Evolutionary conservation across 495 filamentous ascomycete species (phyloP), one percentile per base, ranked within the genome.

Genomic region (Collariella sp.): DNA sequence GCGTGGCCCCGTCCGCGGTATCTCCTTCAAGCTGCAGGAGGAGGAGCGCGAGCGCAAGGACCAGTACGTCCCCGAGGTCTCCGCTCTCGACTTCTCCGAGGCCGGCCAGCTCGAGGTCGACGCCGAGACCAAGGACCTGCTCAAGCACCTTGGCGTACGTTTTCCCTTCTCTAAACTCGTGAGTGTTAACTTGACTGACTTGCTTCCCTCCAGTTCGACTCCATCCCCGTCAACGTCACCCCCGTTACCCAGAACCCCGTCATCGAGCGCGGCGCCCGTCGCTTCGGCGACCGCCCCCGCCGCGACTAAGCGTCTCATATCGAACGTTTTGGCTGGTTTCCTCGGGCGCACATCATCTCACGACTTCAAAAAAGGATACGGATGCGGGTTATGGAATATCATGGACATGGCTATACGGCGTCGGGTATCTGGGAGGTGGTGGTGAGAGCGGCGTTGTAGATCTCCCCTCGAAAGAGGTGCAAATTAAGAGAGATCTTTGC

Each of bases 1-100:
- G 79, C 90, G 93, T 73, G 93, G 93, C 43, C 93, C 93, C 59
- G 93, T 98, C 75, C 93, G 93, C 67, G 93, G 93, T 82, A 98
- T 98, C 78, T 97, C 94, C 73, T 98, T 98, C 89, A 98, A 97
- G 84, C 86, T 98, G 50, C 93, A 98, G 81, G 93, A 98, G 79
- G 93, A 97, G 79, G 93, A 97, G 82, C 86, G 93, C 80, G 93
- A 98, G 80, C 85, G 93, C 69, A 98, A 98, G 86, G 93, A 98
- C 81, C 94, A 98, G 83, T 98, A 96, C 79, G 93, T 98, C 58
- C 94, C 94, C 62, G 93, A 98, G 77, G 79, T 98, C 64, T 97
- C 94, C 39, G 93, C 94, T 65, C 87, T 98, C 70, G 94, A 97
- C 81, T 93, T 95, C 79, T 84, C 81, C 67, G 93, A 96, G 79